Percentiles rank a stretch among this genome's conserved stretches.
phyloP scores from a whole-genome alignment of 768 basidiomycete species.

The Exidia glandulosa region DNA sequence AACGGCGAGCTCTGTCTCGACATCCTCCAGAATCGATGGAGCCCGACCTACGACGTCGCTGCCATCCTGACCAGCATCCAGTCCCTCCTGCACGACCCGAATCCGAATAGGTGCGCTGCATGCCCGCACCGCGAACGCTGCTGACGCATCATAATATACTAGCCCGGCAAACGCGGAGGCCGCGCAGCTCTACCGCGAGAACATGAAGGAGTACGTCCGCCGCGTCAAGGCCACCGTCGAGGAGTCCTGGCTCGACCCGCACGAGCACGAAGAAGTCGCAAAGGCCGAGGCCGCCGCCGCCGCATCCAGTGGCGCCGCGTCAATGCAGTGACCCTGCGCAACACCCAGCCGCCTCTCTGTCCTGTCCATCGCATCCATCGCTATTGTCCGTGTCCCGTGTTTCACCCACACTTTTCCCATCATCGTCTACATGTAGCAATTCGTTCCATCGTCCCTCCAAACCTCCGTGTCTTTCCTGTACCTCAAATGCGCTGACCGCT shows the following conservation, averaged over 20 bases:
- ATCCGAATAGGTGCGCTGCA: conserved; percentile 68
- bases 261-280: conserved; percentile 43
- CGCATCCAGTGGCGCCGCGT: neutral
- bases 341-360: too few species aligned
- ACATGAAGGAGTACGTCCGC: conserved; percentile 96
- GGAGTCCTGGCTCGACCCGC: conserved; percentile 84
- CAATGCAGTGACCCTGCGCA: too few species aligned
- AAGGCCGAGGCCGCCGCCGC: neutral
- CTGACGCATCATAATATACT: conserved; percentile 1
- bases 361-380: too few species aligned
- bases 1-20: conserved; percentile 98
- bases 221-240: conserved; percentile 90
- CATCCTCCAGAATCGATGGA: conserved; percentile 98
- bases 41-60: conserved; percentile 96
- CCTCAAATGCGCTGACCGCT: too few species aligned
- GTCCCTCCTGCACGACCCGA: conserved; percentile 91
- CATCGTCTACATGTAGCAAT: too few species aligned
- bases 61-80: conserved; percentile 97
- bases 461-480: too few species aligned
- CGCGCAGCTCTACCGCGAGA: conserved; percentile 90
- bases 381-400: too few species aligned
- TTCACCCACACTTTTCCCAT: too few species aligned
- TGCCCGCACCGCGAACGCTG: too few species aligned
- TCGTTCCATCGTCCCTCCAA: too few species aligned
- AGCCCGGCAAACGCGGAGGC: conserved; percentile 98